Percentiles rank a stretch among this genome's conserved stretches.
Evolutionary conservation across 2,329 filamentous ascomycete species (phyloP).

Genomic region (Ophiosphaerella narmari): DNA sequence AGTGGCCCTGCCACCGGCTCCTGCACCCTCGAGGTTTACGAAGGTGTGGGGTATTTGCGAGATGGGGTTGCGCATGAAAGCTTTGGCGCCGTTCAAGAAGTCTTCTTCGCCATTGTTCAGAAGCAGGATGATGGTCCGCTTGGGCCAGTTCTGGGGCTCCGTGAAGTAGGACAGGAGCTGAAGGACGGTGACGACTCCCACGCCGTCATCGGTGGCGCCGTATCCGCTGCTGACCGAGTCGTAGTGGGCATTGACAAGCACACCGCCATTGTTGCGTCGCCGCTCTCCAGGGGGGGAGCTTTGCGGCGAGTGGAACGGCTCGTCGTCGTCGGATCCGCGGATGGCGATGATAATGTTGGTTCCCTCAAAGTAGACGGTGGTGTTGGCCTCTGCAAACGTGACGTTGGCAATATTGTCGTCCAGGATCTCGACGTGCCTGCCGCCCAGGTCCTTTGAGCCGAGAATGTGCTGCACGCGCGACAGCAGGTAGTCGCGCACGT

Average conservation of each 20-base stretch:
- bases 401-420: slow-evolving; percentile 80
- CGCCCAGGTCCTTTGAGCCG: slow-evolving; percentile 56
- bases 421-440: slow-evolving; percentile 66
- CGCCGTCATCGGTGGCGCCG: slow-evolving; percentile 91
- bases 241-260: slow-evolving; percentile 93
- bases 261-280: slow-evolving; percentile 67
- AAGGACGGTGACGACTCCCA: slow-evolving; percentile 83
- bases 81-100: slow-evolving; percentile 82
- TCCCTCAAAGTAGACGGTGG: slow-evolving; percentile 82
- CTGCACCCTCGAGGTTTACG: slow-evolving; percentile 92
- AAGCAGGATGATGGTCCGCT: slow-evolving; percentile 78
- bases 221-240: slow-evolving; percentile 91
- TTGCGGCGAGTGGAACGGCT: slow-evolving; percentile 71
- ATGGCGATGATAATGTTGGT: slow-evolving; percentile 93
- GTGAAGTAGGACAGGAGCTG: slow-evolving; percentile 90
- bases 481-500: slow-evolving; percentile 77
- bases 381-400: slow-evolving; percentile 63
- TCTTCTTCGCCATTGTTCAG: slow-evolving; percentile 98
- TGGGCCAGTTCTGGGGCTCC: slow-evolving; percentile 67
- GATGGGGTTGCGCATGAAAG: slow-evolving; percentile 82
- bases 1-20: slow-evolving; percentile 84
- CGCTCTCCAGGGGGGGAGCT: slow-evolving; percentile 38
- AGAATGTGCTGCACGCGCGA: slow-evolving; percentile 72
- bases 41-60: slow-evolving; percentile 83
- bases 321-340: slow-evolving; percentile 73